Base-by-base conservation (phyloP, 768 basidiomycete species). In the Candolleomyces eurysporus region DNA sequence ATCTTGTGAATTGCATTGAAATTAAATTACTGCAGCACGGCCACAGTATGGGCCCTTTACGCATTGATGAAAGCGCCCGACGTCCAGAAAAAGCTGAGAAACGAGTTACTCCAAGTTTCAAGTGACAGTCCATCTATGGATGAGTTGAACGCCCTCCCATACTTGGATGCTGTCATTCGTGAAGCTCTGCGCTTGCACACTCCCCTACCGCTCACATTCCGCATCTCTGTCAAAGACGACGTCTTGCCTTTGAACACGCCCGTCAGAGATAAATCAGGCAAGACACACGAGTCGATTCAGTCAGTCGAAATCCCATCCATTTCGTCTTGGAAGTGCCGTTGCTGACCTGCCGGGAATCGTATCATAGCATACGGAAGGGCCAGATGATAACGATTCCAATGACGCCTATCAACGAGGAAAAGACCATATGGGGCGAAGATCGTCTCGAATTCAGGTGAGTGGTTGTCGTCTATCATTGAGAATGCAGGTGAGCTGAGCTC, bases 101-200 rank as follows among this genome's bases (percentile, higher is more conserved):
- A 81, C 1, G 90, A 92, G 66, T 72, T 88, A 3, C 66, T 79
- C 4, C 68, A 71, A 0, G 73, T 86, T 5, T 68, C 78, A 0
- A 84, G 82, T 0, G 83, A 88, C 7, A 81, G 71, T 0, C 88
- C 89, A 4, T 78, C 81, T 1, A 89, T 90, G 84, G 89, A 91
- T 48, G 80, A 86, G 21, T 76, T 92, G 3, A 81, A 83, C 60
- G 73, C 78, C 5, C 76, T 93, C 6, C 81, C 86, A 0, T 90
- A 88, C 66, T 83, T 92, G 21, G 90, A 91, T 63, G 73, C 74
- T 16, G 81, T 89, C 17, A 76, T 87, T 2, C 79, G 82, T 7
- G 88, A 89, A 69, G 82, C 80, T 0, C 68, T 89, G 61, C 81
- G 88, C 1, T 43, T 86, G 0, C 76, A 89, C 61, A 60, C 84